Percentiles rank a stretch among this genome's conserved stretches.
Evolutionary conservation across 83 land plant species (phyloP).

Genomic region (Diphasiastrum complanatum): DNA sequence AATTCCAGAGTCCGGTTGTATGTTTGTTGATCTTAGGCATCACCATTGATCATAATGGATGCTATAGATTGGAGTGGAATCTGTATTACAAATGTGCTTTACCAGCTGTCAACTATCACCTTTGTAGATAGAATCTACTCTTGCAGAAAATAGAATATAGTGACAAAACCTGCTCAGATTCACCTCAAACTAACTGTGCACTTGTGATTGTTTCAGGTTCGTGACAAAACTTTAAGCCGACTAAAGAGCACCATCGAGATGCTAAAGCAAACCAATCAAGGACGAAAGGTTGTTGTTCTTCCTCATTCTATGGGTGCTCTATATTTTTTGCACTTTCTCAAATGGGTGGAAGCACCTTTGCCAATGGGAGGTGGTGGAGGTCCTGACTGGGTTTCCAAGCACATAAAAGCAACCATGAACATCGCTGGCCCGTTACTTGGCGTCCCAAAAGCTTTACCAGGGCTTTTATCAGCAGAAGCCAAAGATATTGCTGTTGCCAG

Average conservation of each 20-base stretch:
- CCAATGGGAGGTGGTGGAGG: slow-evolving; percentile 98
- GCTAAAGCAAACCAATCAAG: slow-evolving; percentile 73
- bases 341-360: slow-evolving; percentile 94
- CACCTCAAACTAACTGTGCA: no score
- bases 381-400: slow-evolving; percentile 80
- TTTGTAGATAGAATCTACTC: no score
- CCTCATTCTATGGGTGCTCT: slow-evolving; percentile 98
- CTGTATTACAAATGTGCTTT: no score
- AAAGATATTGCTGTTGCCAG: slow-evolving; percentile 97
- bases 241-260: slow-evolving; percentile 81
- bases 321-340: slow-evolving; percentile 89
- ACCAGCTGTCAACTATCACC: no score
- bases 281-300: slow-evolving; percentile 77
- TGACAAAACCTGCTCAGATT: no score
- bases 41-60: no score
- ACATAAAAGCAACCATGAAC: slow-evolving; percentile 85
- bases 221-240: slow-evolving; percentile 80
- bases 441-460: slow-evolving; percentile 85
- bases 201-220: slow-evolving; percentile 49
- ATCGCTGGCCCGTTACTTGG: slow-evolving; percentile 93
- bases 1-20: no score
- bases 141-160: no score
- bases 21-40: no score
- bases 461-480: slow-evolving; percentile 91
- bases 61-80: no score